Conservation (phyloP, 2,329 filamentous ascomycete genomes). For the Bipolaris bicolor region DNA sequence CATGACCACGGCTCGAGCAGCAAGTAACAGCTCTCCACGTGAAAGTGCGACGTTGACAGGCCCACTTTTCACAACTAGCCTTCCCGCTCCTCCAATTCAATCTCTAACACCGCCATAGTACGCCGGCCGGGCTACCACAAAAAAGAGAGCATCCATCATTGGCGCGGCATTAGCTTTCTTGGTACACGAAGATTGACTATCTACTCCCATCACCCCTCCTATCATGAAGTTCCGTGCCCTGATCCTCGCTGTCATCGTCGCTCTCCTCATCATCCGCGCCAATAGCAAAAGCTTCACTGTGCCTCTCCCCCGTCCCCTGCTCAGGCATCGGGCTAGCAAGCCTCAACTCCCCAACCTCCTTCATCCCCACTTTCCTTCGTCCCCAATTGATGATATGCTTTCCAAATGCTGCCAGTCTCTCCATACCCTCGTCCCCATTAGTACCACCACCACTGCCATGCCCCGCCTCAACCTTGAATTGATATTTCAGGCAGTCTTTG, state of each 20-base stretch:
- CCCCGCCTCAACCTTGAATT: constrained; percentile 87
- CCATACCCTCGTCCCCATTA: constrained; percentile 38
- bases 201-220: constrained; percentile 11
- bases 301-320: constrained; percentile 10
- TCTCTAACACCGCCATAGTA: background rate
- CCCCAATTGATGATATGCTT: constrained; percentile 27
- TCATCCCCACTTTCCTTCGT: constrained; percentile 26
- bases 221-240: constrained; percentile 24
- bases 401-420: constrained; percentile 34
- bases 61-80: constrained; percentile 10
- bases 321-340: constrained; percentile 31
- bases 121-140: background rate
- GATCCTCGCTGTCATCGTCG: background rate
- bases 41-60: constrained; percentile 1
- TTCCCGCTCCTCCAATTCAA: constrained; percentile 8
- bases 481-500: constrained; percentile 96
- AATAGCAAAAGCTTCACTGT: constrained; percentile 14
- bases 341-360: constrained; percentile 32
- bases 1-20: background rate
- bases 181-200: background rate
- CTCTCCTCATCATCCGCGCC: constrained; percentile 15
- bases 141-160: background rate
- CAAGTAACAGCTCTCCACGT: constrained; percentile 16
- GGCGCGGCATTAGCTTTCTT: background rate
- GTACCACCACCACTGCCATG: constrained; percentile 6